Conservation (phyloP, 2,329 filamentous ascomycete species). For the Aspergillus oerlinghausenensis region DNA sequence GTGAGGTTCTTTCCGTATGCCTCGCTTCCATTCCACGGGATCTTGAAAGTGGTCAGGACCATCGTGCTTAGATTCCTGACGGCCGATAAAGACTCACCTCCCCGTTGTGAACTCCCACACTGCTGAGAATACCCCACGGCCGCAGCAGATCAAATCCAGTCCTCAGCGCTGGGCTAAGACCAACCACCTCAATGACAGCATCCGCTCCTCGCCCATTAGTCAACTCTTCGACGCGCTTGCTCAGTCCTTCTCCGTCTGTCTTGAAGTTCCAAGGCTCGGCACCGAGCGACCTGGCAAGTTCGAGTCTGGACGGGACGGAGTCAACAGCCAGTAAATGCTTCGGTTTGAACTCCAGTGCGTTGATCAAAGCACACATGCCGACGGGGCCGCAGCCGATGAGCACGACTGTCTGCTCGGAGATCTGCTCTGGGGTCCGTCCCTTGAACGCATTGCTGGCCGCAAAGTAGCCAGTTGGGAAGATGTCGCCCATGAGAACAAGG, state of each 20-base stretch:
- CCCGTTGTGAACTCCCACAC: slow-evolving; percentile 70
- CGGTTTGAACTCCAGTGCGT: slow-evolving; percentile 69
- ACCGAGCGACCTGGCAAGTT: slow-evolving; percentile 67
- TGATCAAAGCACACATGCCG: slow-evolving; percentile 76
- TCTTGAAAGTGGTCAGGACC: slow-evolving; percentile 41
- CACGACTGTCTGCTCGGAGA: slow-evolving; percentile 66
- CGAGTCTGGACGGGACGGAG: slow-evolving; percentile 68
- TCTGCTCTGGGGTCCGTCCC: slow-evolving; percentile 53
- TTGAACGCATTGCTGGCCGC: slow-evolving; percentile 74
- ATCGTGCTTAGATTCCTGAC: not conserved
- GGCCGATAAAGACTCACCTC: slow-evolving; percentile 48
- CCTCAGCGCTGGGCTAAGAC: slow-evolving; percentile 62
- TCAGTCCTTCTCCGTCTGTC: slow-evolving; percentile 60
- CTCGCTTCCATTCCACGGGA: slow-evolving; percentile 62
- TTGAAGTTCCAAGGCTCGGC: slow-evolving; percentile 80
- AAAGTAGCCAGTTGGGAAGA: slow-evolving; percentile 82
- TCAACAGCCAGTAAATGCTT: slow-evolving; percentile 76
- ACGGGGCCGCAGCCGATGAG: slow-evolving; percentile 82
- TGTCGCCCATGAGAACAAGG: slow-evolving; percentile 85
- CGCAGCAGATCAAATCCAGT: slow-evolving; percentile 68
- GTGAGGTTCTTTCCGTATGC: slow-evolving; percentile 66
- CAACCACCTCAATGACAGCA: slow-evolving; percentile 75
- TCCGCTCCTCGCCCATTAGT: slow-evolving; percentile 81
- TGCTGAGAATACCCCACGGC: slow-evolving; percentile 69
- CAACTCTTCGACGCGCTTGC: slow-evolving; percentile 65